Evolutionary conservation across 1,284 basidiomycete species (phyloP).

Genomic region (Malassezia cuniculi): DNA sequence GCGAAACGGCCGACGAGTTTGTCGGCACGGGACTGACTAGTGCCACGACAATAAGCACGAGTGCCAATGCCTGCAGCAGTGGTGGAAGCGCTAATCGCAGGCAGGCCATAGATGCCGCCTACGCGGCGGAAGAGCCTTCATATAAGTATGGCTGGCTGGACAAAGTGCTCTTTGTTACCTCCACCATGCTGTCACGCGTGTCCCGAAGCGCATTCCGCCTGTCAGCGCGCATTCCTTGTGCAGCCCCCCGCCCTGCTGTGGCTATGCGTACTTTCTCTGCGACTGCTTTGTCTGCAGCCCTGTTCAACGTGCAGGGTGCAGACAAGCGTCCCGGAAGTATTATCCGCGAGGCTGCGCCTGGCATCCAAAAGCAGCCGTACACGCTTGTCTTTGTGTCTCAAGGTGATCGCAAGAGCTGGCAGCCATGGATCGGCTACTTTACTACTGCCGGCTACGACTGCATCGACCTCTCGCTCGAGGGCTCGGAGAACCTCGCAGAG

Average conservation of each 20-base stretch:
- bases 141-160: no score
- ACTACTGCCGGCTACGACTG: slow-evolving; percentile 14
- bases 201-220: no score
- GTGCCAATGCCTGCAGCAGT: background rate
- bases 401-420: slow-evolving; percentile 5
- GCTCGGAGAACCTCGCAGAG: background rate
- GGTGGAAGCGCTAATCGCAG: slow-evolving; percentile 3
- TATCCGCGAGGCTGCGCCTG: slow-evolving; percentile 13
- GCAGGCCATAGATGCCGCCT: slow-evolving; percentile 6
- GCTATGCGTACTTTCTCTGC: no score
- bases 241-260: no score
- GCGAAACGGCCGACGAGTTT: slow-evolving; percentile 10
- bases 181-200: no score
- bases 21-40: slow-evolving; percentile 12
- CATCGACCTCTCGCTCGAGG: slow-evolving; percentile 11
- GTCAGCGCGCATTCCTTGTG: no score
- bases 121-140: no score
- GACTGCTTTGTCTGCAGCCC: background rate
- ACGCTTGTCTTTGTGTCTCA: slow-evolving; percentile 13
- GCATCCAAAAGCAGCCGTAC: slow-evolving; percentile 12
- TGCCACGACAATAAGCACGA: slow-evolving; percentile 8
- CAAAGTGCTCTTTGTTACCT: no score
- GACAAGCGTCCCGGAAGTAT: slow-evolving; percentile 5
- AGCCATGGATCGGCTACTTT: slow-evolving; percentile 16
- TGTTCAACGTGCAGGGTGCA: background rate